These are phyloP conservation scores for Paraurostyla sp. DNA, from an alignment of 73 alveolate species.

Conservation along the genomic window DNA sequence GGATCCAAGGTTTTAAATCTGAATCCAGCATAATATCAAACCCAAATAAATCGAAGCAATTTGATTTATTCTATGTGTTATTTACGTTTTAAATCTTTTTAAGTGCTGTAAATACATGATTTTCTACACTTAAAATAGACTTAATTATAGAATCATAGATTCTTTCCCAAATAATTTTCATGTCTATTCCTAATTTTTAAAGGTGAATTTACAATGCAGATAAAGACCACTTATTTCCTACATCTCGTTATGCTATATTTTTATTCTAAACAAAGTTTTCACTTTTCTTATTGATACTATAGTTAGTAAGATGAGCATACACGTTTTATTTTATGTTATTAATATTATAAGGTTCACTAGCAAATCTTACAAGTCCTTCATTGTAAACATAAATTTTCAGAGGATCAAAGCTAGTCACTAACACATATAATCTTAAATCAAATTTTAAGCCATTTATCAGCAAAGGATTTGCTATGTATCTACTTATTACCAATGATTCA, in stretches of 20 bases:
- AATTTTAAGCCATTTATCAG: slow-evolving; percentile 86
- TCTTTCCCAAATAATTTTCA: slow-evolving; percentile 77
- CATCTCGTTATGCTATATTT: slow-evolving; percentile 74
- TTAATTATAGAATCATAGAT: slow-evolving; percentile 86
- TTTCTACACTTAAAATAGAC: slow-evolving; percentile 64
- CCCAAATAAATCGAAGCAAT: slow-evolving; percentile 72
- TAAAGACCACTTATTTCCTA: slow-evolving; percentile 89
- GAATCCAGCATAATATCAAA: slow-evolving; percentile 70
- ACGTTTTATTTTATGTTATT: slow-evolving; percentile 79
- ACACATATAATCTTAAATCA: slow-evolving; percentile 89
- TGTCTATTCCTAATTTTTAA: slow-evolving; percentile 77
- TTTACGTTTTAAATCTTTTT: slow-evolving; percentile 14
- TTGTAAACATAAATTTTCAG: slow-evolving; percentile 84
- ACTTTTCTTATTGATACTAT: slow-evolving; percentile 85
- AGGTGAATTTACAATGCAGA: slow-evolving; percentile 79
- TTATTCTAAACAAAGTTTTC: slow-evolving; percentile 74
- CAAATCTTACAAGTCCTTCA: slow-evolving; percentile 91
- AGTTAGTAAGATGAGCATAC: slow-evolving; percentile 89
- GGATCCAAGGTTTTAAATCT: slow-evolving; percentile 72
- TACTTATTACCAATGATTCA: slow-evolving; percentile 83
- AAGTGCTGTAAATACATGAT: background rate
- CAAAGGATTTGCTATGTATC: slow-evolving; percentile 84
- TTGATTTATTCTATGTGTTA: slow-evolving; percentile 35
- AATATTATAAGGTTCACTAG: slow-evolving; percentile 85
- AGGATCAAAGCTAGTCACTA: slow-evolving; percentile 92